phyloP scores from a whole-genome alignment of 345 rosid species.

The Camelina neglecta region DNA sequence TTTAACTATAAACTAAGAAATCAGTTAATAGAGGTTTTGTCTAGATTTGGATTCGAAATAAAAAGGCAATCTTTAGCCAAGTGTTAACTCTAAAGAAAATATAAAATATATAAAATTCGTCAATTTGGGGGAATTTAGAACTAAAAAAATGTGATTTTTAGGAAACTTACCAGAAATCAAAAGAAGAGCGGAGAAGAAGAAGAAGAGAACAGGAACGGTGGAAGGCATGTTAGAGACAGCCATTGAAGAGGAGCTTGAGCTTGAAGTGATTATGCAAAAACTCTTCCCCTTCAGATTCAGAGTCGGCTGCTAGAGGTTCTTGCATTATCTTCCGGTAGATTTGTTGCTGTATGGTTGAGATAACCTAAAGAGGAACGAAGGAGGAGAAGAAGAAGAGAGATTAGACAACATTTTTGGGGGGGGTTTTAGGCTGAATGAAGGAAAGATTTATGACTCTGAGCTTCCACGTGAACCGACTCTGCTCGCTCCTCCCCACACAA shows the following conservation, averaged over 20 bases:
- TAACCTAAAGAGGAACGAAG: neutral
- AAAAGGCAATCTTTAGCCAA: neutral
- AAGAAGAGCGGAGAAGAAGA: constrained; percentile 41
- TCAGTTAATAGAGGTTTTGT: constrained; percentile 8
- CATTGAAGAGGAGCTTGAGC: constrained; percentile 65
- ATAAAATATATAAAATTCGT: neutral
- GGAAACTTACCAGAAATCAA: constrained; percentile 39
- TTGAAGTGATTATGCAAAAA: constrained; percentile 46
- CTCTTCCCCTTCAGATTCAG: constrained; percentile 51
- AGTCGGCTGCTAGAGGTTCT: constrained; percentile 54
- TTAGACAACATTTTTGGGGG: constrained; percentile 15
- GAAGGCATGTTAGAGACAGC: constrained; percentile 54
- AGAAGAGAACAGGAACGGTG: constrained; percentile 35
- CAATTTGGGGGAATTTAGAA: constrained; percentile 21
- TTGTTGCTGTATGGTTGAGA: neutral
- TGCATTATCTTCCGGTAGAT: constrained; percentile 64
- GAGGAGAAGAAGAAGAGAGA: too few species aligned
- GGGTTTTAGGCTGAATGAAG: constrained; percentile 27
- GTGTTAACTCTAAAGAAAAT: neutral
- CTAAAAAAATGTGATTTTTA: neutral
- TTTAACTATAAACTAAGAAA: neutral
- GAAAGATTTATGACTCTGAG: constrained; percentile 42
- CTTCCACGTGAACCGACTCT: constrained; percentile 43
- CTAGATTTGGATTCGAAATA: constrained; percentile 10
- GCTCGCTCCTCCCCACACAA: constrained; percentile 37